Percentiles rank a stretch among this genome's conserved stretches.
Evolutionary conservation across 164 flowering plant genomes (phyloP).

Genomic region (Piper betle): DNA sequence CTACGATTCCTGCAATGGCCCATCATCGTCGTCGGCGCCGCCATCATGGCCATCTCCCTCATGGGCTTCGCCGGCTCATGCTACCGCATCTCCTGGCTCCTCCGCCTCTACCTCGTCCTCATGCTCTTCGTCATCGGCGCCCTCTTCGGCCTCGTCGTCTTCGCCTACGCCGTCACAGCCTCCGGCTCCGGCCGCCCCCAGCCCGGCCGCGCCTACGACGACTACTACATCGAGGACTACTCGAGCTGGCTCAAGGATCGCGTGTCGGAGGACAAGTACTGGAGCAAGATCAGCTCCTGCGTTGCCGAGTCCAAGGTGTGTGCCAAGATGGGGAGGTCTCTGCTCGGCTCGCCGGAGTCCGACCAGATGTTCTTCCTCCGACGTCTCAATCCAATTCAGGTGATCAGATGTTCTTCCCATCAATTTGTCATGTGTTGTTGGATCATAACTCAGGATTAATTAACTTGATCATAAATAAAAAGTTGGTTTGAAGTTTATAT

Average conservation of each 20-base stretch:
- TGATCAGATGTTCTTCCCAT: constrained; percentile 8
- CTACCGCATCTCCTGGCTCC: constrained; percentile 65
- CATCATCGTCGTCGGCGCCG: constrained; percentile 55
- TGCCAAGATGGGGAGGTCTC: constrained; percentile 26
- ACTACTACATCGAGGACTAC: constrained; percentile 64
- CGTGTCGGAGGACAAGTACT: constrained; percentile 37
- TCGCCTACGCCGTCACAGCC: constrained; percentile 74
- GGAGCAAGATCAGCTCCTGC: constrained; percentile 73
- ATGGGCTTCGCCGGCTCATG: constrained; percentile 97
- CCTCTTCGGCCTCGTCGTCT: constrained; percentile 63
- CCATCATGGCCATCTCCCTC: constrained; percentile 72
- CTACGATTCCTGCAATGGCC: constrained; percentile 90
- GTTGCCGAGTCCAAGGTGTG: constrained; percentile 61
- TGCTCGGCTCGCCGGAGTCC: constrained; percentile 50
- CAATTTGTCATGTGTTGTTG: too few species aligned
- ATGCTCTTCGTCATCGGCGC: constrained; percentile 70
- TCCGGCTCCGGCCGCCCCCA: constrained; percentile 64
- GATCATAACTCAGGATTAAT: too few species aligned
- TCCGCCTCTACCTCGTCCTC: constrained; percentile 66
- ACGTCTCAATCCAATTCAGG: constrained; percentile 65
- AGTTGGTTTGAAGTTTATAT: too few species aligned
- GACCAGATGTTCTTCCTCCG: constrained; percentile 50
- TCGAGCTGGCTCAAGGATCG: constrained; percentile 81
- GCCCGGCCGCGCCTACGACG: constrained; percentile 42
- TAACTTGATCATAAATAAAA: too few species aligned